Evolutionary conservation across 805 yeast species (phyloP).

Genomic region (Teunomyces stri): DNA sequence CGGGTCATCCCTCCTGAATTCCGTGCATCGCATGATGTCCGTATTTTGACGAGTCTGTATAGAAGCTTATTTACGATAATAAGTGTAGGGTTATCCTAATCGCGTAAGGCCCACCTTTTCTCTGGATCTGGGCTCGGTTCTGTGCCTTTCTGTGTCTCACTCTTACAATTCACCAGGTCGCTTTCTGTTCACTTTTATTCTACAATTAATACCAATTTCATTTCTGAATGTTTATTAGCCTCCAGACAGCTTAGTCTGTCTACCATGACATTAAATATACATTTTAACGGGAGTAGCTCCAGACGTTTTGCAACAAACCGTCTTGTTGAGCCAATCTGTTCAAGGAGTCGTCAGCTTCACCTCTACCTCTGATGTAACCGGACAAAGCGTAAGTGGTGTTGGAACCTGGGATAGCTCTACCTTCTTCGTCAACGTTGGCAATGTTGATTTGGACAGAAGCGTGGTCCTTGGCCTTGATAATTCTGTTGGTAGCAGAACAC

Average conservation of each 20-base stretch:
- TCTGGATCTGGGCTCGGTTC: too few relatives aligned
- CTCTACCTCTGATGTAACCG: constrained; percentile 97
- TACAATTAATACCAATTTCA: background rate
- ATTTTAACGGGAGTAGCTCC: constrained; percentile 88
- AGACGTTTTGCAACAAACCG: constrained; percentile 95
- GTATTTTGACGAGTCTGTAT: background rate
- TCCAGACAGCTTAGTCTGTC: background rate
- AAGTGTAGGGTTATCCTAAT: too few relatives aligned
- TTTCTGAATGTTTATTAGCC: constrained; percentile 2
- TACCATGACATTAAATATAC: constrained; percentile 19
- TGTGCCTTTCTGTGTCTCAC: too few relatives aligned
- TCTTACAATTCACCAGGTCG: too few relatives aligned
- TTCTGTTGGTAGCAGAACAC: constrained; percentile 99
- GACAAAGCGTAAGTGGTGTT: constrained; percentile 93
- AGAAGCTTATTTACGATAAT: background rate
- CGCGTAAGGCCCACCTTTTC: too few relatives aligned
- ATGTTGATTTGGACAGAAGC: constrained; percentile 98
- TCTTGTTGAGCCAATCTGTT: constrained; percentile 99
- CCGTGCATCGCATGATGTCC: background rate
- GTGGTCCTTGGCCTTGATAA: constrained; percentile 99
- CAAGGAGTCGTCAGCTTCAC: constrained; percentile 98
- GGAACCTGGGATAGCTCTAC: constrained; percentile 89
- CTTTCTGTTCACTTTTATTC: background rate
- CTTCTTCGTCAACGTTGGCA: constrained; percentile 96
- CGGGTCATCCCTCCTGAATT: background rate